Conservation (phyloP, 768 basidiomycete species). For the Cubamyces lactineus region DNA sequence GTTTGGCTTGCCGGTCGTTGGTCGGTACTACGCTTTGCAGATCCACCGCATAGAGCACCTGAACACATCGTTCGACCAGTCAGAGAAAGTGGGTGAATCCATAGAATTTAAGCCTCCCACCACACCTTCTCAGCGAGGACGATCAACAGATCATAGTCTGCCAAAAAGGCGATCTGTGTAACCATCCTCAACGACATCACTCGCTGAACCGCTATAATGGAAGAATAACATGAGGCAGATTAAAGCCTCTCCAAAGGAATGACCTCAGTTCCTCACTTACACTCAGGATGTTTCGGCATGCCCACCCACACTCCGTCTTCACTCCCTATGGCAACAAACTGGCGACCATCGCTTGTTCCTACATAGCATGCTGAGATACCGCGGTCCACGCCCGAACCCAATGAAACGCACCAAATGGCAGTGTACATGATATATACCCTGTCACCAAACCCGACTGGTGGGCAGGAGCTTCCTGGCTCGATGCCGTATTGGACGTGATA, state of each 20-base stretch:
- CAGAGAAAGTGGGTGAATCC: too few species aligned
- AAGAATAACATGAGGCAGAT: background rate
- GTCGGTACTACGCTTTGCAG: conserved; percentile 55
- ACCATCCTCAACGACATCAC: conserved; percentile 51
- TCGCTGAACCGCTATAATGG: conserved; percentile 41
- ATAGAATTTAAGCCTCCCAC: background rate
- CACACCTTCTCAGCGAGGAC: conserved; percentile 49
- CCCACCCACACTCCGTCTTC: conserved; percentile 58
- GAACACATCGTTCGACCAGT: background rate
- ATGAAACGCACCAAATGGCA: conserved; percentile 44
- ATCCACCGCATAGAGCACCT: conserved; percentile 48
- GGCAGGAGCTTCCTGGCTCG: conserved; percentile 31
- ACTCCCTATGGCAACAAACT: conserved; percentile 50
- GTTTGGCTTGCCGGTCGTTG: conserved; percentile 27
- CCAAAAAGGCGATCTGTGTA: conserved; percentile 50
- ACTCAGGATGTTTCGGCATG: conserved; percentile 42
- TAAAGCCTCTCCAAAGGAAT: too few species aligned
- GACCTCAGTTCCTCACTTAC: conserved; percentile 24
- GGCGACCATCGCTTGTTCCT: conserved; percentile 46
- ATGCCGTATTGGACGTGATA: conserved; percentile 44
- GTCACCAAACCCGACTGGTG: conserved; percentile 38
- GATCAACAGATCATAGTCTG: conserved; percentile 51
- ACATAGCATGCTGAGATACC: background rate
- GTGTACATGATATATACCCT: conserved; percentile 48
- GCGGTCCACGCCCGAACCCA: background rate